Evolutionary conservation across 1,284 basidiomycete genomes (phyloP), one percentile per base, ranked within the genome.

Genomic region (Puccinia polysora): DNA sequence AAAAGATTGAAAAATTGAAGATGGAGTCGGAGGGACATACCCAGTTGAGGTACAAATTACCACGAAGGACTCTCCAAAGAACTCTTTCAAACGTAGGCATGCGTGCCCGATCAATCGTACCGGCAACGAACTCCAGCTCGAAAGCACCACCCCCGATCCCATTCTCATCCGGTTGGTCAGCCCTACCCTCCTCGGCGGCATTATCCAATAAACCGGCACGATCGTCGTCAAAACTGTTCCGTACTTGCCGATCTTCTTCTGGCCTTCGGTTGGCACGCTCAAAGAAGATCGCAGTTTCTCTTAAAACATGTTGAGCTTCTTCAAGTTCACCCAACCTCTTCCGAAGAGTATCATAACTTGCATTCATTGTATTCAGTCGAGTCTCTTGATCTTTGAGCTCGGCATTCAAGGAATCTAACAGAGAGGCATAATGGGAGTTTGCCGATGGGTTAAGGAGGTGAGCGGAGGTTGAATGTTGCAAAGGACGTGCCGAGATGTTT

Each of bases 1-100:
- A 53, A 23, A 18, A 53, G 4, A 15, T 10, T 1, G 25, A 4
- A 6, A 18, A 28, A 20, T 4, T 50, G 23, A 43, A 12, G 38
- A 12, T 55, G 36, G 1, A 4, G 4, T 20, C 8, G 23, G 12
- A n/a, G 10, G 18, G 32, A 50, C 25, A 18, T 34, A 65, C 79
- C 81, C 97, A 92, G 83, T 98, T 98, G 94, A 98, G 97, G 84
- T 97, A 99, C 36, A 99, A 84, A 81, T 99, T 98, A 69, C 96
- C 96, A 75, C 96, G 89, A 32, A 98, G 85, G 32, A 98, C 91
- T 77, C 96, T 90, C 95, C 96, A 99, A 70, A 98, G 86, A 25
- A 98, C 91, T 43, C 96, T 89, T 81, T 99, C 96, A 73, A 98
- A 97, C 10, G 91, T 96, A 1, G 91, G 86, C 80, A 97, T 86